Percentiles rank a stretch among this genome's conserved stretches.
phyloP scores from a whole-genome alignment of 2,329 filamentous ascomycete genomes.

The Fusarium austroafricanum region DNA sequence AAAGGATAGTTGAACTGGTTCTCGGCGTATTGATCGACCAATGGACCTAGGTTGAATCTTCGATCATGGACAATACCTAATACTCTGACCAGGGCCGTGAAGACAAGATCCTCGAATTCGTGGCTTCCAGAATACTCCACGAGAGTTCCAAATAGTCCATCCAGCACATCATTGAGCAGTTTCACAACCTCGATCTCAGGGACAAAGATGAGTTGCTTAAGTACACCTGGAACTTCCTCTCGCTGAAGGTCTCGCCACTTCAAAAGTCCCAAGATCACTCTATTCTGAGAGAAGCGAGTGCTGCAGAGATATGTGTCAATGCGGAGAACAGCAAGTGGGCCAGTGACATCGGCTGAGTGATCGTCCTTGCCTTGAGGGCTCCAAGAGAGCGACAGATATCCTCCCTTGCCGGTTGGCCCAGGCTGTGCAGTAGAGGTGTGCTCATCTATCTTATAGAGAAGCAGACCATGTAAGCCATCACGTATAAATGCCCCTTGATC shows the following conservation, averaged over 20 bases:
- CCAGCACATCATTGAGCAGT: slow-evolving; percentile 87
- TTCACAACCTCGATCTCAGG: slow-evolving; percentile 98
- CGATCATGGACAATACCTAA: slow-evolving; percentile 94
- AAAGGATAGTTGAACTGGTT: slow-evolving; percentile 93
- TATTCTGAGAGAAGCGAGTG: slow-evolving; percentile 93
- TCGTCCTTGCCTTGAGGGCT: slow-evolving; percentile 74
- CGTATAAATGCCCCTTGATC: slow-evolving; percentile 88
- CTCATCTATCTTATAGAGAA: slow-evolving; percentile 93
- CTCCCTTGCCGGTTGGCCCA: slow-evolving; percentile 77
- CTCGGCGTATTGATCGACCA: slow-evolving; percentile 93
- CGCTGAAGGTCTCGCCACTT: slow-evolving; percentile 84
- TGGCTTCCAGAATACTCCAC: slow-evolving; percentile 92
- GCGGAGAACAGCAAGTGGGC: slow-evolving; percentile 81
- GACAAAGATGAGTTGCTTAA: slow-evolving; percentile 90
- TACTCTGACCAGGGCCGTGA: slow-evolving; percentile 88
- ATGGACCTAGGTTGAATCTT: slow-evolving; percentile 87
- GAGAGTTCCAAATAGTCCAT: slow-evolving; percentile 89
- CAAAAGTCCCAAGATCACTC: slow-evolving; percentile 82
- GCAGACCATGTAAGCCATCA: slow-evolving; percentile 83
- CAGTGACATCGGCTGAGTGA: slow-evolving; percentile 79
- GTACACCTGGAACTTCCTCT: slow-evolving; percentile 76
- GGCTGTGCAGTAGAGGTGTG: slow-evolving; percentile 77
- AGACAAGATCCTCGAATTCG: slow-evolving; percentile 92
- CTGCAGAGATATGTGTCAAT: slow-evolving; percentile 92
- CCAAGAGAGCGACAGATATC: slow-evolving; percentile 89